Conservation (phyloP, 345 rosid species). For the Ceriops zippeliana region DNA sequence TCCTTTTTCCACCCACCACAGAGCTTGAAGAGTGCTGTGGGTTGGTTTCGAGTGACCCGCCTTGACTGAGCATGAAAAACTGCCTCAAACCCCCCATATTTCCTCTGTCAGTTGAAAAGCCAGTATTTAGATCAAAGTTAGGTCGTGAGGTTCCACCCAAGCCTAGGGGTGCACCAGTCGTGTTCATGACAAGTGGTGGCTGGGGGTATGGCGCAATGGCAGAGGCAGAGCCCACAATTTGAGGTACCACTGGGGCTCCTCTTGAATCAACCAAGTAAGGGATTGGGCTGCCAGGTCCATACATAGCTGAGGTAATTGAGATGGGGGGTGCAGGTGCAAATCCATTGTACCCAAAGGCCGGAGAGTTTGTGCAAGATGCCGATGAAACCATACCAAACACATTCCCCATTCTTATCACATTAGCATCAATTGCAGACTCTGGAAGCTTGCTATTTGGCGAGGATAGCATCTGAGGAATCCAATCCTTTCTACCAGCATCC, state of each 20-base stretch:
- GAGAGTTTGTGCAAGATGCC: slow-evolving; percentile 50
- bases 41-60: slow-evolving; percentile 42
- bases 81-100: slow-evolving; percentile 51
- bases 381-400: slow-evolving; percentile 54
- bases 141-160: slow-evolving; percentile 54
- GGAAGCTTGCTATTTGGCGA: slow-evolving; percentile 57
- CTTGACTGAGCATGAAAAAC: slow-evolving; percentile 54
- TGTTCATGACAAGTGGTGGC: slow-evolving; percentile 60
- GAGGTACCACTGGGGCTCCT: slow-evolving; percentile 63
- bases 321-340: slow-evolving; percentile 43
- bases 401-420: slow-evolving; percentile 49
- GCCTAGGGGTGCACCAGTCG: slow-evolving; percentile 44
- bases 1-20: slow-evolving; percentile 65
- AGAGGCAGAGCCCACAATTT: slow-evolving; percentile 50
- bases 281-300: slow-evolving; percentile 56
- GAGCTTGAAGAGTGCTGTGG: slow-evolving; percentile 60
- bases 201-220: slow-evolving; percentile 50
- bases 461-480: slow-evolving; percentile 39
- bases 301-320: slow-evolving; percentile 53
- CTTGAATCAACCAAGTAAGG: slow-evolving; percentile 78
- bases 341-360: slow-evolving; percentile 58
- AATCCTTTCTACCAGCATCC: slow-evolving; percentile 52
- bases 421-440: slow-evolving; percentile 42
- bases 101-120: slow-evolving; percentile 59
- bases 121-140: slow-evolving; percentile 63